Evolutionary conservation across 2,329 filamentous ascomycete genomes (phyloP).

Genomic region (Chaetomiaceae sp.): DNA sequence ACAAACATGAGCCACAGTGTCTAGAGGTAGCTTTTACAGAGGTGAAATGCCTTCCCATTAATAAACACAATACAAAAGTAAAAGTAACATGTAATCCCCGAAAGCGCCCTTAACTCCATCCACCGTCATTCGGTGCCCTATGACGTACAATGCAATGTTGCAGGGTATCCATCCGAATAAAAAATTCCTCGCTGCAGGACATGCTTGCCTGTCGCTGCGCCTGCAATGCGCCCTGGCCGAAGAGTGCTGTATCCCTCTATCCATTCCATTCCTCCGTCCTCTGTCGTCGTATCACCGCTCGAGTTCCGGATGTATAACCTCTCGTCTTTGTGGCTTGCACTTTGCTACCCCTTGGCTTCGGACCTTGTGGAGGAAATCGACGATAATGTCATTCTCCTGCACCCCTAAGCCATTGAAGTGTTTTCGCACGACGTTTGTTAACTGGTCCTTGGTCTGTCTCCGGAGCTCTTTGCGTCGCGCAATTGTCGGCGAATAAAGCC

Average conservation of each 20-base stretch:
- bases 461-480: conserved; percentile 59
- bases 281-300: conserved; percentile 12
- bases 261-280: not conserved
- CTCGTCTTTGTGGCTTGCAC: conserved; percentile 30
- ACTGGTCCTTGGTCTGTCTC: conserved; percentile 66
- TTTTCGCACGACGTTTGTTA: conserved; percentile 69
- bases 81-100: not conserved
- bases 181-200: not conserved
- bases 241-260: conserved; percentile 8
- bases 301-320: conserved; percentile 20
- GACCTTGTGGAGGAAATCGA: conserved; percentile 71
- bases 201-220: not conserved
- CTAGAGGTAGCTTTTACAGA: not conserved
- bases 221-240: not conserved
- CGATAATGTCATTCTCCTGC: conserved; percentile 77
- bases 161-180: conserved; percentile 3
- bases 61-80: not conserved
- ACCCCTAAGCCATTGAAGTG: conserved; percentile 79
- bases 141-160: not conserved
- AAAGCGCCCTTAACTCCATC: conserved; percentile 3
- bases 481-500: conserved; percentile 72
- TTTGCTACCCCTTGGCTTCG: conserved; percentile 49
- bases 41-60: not conserved
- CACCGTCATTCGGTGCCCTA: not conserved
- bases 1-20: not conserved